phyloP scores from a whole-genome alignment of 306 rosid genomes.

The Rosa multiflora region DNA sequence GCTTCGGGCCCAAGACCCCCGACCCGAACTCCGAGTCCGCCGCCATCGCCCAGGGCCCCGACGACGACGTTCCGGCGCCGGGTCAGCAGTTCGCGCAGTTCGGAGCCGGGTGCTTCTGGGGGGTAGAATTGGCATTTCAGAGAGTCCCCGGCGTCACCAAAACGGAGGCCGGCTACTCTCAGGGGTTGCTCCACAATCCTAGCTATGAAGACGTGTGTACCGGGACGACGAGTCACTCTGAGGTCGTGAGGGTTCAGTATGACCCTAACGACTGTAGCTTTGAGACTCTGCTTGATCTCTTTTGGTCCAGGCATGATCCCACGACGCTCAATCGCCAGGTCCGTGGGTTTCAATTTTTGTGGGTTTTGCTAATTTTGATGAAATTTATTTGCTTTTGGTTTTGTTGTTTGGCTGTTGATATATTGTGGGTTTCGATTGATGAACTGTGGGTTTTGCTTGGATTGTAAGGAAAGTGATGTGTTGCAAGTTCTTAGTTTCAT shows the following conservation, averaged over 20 bases:
- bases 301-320: conserved; percentile 89
- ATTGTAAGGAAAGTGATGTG: background rate
- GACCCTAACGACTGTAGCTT: conserved; percentile 67
- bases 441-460: conserved; percentile 9
- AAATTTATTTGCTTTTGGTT: background rate
- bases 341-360: conserved; percentile 6
- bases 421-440: background rate
- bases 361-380: background rate
- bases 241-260: conserved; percentile 85
- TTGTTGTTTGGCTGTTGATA: background rate
- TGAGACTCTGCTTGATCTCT: conserved; percentile 66
- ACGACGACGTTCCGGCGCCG: conserved; percentile 75
- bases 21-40: conserved; percentile 53
- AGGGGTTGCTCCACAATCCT: conserved; percentile 74
- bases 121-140: conserved; percentile 89
- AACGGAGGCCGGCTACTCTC: conserved; percentile 89
- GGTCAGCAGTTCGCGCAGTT: conserved; percentile 86
- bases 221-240: conserved; percentile 65
- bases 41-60: conserved; percentile 69
- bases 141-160: conserved; percentile 74
- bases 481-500: background rate
- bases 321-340: conserved; percentile 95
- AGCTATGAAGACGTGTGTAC: conserved; percentile 79
- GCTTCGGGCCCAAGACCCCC: conserved; percentile 61
- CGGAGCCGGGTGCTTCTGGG: conserved; percentile 99